A percentile compares a stretch with the other conserved stretches of the same genome.
phyloP scores from a whole-genome alignment of 805 yeast species.

The Starmerella asiatica region DNA sequence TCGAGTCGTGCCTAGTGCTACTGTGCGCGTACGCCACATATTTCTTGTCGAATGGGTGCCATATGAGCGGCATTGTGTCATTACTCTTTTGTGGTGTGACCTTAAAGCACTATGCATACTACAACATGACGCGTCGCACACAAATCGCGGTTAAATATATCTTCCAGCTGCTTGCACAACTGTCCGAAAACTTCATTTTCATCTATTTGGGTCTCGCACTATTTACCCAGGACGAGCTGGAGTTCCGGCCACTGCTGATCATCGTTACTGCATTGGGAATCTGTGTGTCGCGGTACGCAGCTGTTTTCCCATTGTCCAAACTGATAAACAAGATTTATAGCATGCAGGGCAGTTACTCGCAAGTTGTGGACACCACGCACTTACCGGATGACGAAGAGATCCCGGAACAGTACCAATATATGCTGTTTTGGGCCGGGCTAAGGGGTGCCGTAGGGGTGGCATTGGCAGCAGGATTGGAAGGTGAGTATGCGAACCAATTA shows the following conservation, averaged over 20 bases:
- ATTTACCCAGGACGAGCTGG: conserved; percentile 91
- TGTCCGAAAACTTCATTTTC: conserved; percentile 92
- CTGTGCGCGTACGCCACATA: conserved; percentile 90
- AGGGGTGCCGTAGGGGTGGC: conserved; percentile 99
- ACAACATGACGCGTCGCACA: conserved; percentile 92
- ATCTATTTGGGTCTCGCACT: conserved; percentile 86
- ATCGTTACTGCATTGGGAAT: conserved; percentile 80
- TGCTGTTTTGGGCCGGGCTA: conserved; percentile 99
- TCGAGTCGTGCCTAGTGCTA: conserved; percentile 85
- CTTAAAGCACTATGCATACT: conserved; percentile 90
- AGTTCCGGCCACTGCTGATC: conserved; percentile 84
- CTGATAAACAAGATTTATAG: conserved; percentile 68
- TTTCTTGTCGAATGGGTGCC: conserved; percentile 96
- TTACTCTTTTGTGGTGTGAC: conserved; percentile 92
- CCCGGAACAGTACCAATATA: conserved; percentile 90
- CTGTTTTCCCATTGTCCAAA: conserved; percentile 86
- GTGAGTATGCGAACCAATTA: conserved; percentile 76
- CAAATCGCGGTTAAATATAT: conserved; percentile 93
- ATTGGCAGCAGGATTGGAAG: conserved; percentile 91
- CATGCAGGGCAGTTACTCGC: conserved; percentile 31
- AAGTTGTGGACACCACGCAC: conserved; percentile 6
- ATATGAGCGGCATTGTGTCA: conserved; percentile 97
- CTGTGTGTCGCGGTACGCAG: conserved; percentile 92
- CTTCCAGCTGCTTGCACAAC: conserved; percentile 85
- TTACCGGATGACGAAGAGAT: conserved; percentile 49